Conservation (phyloP, 805 yeast species). For the Lipomyces starkeyi region DNA sequence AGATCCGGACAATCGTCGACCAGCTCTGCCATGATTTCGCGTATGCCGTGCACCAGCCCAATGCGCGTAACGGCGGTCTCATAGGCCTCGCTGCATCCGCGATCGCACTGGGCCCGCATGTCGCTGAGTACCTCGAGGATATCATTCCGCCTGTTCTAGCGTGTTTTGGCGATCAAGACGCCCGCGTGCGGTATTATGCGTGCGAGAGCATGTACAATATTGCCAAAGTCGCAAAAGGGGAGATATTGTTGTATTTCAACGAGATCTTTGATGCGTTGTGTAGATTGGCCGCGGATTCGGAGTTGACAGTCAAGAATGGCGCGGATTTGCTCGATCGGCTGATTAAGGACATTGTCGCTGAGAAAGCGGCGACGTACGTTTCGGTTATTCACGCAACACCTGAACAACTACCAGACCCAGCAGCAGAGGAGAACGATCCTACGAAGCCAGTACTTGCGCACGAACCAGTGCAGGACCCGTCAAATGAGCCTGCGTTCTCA, state of each 20-base stretch:
- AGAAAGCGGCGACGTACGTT: constrained; percentile 87
- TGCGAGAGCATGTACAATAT: constrained; percentile 95
- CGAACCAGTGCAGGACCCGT: constrained; percentile 42
- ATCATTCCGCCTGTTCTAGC: constrained; percentile 93
- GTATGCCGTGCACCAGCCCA: constrained; percentile 80
- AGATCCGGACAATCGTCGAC: constrained; percentile 65
- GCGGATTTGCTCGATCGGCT: constrained; percentile 91
- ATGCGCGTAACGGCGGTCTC: constrained; percentile 92
- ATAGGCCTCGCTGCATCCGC: constrained; percentile 96
- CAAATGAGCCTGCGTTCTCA: constrained; percentile 75
- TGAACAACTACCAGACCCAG: constrained; percentile 27
- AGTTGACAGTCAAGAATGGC: constrained; percentile 89
- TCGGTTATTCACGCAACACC: constrained; percentile 60
- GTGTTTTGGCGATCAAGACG: constrained; percentile 95
- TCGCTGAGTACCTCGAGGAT: constrained; percentile 79
- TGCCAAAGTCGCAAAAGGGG: constrained; percentile 96
- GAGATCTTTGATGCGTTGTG: constrained; percentile 94
- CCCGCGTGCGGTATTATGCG: constrained; percentile 95
- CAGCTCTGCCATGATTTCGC: constrained; percentile 80
- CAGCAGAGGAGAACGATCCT: constrained; percentile 38
- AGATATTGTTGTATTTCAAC: constrained; percentile 86
- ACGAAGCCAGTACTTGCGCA: constrained; percentile 43
- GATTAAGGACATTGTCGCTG: constrained; percentile 92
- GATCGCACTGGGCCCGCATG: constrained; percentile 86
- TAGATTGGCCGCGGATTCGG: constrained; percentile 56